Evolutionary conservation across 495 filamentous ascomycete genomes (phyloP).

Genomic region (Acidiella bohemica): DNA sequence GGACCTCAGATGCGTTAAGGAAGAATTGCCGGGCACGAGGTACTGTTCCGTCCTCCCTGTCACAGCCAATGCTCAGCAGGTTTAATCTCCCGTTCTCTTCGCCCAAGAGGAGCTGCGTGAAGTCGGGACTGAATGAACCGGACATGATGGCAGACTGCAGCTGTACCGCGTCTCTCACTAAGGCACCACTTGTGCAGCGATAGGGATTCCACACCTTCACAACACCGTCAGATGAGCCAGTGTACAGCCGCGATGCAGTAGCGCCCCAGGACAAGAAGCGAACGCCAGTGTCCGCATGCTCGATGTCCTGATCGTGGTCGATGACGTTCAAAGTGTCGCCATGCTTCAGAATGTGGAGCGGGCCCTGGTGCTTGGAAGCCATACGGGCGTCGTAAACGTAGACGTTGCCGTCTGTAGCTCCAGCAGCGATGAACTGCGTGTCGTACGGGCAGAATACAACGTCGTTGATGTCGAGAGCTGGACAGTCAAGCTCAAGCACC

Average conservation of each 20-base stretch:
- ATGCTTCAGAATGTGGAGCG: conserved; percentile 58
- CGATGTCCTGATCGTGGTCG: conserved; percentile 40
- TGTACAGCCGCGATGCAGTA: conserved; percentile 58
- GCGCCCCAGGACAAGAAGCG: conserved; percentile 70
- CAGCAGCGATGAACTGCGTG: conserved; percentile 56
- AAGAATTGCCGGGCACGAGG: not conserved
- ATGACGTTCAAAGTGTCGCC: conserved; percentile 52
- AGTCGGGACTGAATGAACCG: conserved; percentile 63
- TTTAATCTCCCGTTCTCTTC: conserved; percentile 63
- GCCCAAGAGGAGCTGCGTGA: conserved; percentile 56
- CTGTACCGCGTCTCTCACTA: conserved; percentile 45
- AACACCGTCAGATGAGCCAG: conserved; percentile 78
- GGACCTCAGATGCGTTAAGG: not conserved
- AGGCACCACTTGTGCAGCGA: conserved; percentile 42
- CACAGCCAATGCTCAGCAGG: conserved; percentile 36
- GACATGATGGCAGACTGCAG: conserved; percentile 43
- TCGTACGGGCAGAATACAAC: conserved; percentile 41
- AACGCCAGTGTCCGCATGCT: conserved; percentile 66
- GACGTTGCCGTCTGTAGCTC: conserved; percentile 69
- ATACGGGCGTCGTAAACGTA: conserved; percentile 75
- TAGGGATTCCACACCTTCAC: conserved; percentile 77
- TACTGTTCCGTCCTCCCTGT: conserved; percentile 9
- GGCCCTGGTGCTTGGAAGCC: conserved; percentile 24
- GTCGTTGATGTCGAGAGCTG: conserved; percentile 78
- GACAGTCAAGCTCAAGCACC: conserved; percentile 48